phyloP scores from a whole-genome alignment of 305 asterid genomes.

The Fraxinus floribunda region DNA sequence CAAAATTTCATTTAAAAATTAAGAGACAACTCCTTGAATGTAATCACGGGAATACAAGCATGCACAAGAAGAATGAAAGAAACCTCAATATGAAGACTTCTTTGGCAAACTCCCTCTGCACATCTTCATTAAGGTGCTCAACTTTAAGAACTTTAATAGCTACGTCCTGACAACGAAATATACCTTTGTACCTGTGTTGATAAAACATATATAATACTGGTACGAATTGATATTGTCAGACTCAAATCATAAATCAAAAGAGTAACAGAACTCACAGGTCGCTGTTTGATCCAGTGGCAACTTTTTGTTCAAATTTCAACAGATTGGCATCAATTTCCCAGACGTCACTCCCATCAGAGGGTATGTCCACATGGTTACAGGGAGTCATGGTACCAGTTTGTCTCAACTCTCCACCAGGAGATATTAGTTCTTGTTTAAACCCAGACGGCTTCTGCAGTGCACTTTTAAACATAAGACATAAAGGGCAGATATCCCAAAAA shows the following conservation, averaged over 20 bases:
- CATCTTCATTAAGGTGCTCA: conserved; percentile 45
- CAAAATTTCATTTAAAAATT: background rate
- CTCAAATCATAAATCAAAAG: background rate
- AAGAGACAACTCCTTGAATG: background rate
- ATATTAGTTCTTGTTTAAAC: conserved; percentile 30
- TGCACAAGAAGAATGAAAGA: background rate
- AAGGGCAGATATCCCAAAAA: background rate
- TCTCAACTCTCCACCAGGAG: conserved; percentile 31
- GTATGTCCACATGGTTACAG: conserved; percentile 41
- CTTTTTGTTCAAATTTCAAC: conserved; percentile 57
- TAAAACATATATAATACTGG: conserved; percentile 5
- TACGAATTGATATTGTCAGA: background rate
- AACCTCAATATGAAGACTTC: conserved; percentile 87
- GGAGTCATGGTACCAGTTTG: conserved; percentile 31
- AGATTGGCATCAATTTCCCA: conserved; percentile 75
- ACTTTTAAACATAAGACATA: background rate
- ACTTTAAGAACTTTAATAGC: conserved; percentile 74
- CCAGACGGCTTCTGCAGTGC: conserved; percentile 42
- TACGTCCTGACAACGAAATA: conserved; percentile 64
- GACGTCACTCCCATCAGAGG: conserved; percentile 56
- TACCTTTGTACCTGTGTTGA: conserved; percentile 68
- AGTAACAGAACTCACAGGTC: conserved; percentile 57
- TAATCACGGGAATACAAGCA: background rate
- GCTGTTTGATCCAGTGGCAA: conserved; percentile 64
- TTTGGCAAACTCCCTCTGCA: conserved; percentile 68